Evolutionary conservation across 495 filamentous ascomycete genomes (phyloP).

Genomic region (Rhizodiscina lignyota): DNA sequence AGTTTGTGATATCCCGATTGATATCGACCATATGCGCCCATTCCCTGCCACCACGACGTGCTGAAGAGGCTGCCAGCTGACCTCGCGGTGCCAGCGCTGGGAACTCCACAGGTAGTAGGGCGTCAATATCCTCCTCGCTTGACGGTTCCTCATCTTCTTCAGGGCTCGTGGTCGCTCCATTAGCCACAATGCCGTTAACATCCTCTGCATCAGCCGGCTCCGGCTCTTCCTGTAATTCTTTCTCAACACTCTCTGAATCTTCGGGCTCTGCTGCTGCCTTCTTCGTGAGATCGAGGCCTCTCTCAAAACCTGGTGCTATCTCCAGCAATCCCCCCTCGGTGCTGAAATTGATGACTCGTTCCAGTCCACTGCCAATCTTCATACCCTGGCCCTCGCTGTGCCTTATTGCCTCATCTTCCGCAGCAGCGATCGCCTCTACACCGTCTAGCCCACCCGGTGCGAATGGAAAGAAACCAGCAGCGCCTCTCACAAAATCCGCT

Average conservation of each 20-base stretch:
- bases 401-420: slow-evolving; percentile 46
- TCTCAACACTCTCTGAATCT: slow-evolving; percentile 54
- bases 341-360: slow-evolving; percentile 67
- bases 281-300: slow-evolving; percentile 61
- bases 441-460: slow-evolving; percentile 81
- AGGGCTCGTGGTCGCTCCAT: slow-evolving; percentile 4
- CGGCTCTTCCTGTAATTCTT: slow-evolving; percentile 55
- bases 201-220: slow-evolving; percentile 24
- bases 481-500: slow-evolving; percentile 89
- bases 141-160: slow-evolving; percentile 27
- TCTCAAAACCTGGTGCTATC: slow-evolving; percentile 63
- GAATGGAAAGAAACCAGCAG: slow-evolving; percentile 90
- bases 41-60: slow-evolving; percentile 60
- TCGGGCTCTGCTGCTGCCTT: slow-evolving; percentile 37
- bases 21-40: slow-evolving; percentile 98
- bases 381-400: slow-evolving; percentile 15
- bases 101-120: slow-evolving; percentile 82
- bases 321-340: slow-evolving; percentile 64
- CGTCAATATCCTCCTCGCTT: slow-evolving; percentile 49
- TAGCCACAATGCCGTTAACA: slow-evolving; percentile 12
- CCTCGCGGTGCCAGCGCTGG: slow-evolving; percentile 77
- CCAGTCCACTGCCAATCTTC: slow-evolving; percentile 31
- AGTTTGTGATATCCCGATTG: slow-evolving; percentile 79
- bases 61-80: slow-evolving; percentile 49
- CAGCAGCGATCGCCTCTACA: slow-evolving; percentile 60